Conservation (phyloP, 2,329 filamentous ascomycete species). For the Fusarium luffae region DNA sequence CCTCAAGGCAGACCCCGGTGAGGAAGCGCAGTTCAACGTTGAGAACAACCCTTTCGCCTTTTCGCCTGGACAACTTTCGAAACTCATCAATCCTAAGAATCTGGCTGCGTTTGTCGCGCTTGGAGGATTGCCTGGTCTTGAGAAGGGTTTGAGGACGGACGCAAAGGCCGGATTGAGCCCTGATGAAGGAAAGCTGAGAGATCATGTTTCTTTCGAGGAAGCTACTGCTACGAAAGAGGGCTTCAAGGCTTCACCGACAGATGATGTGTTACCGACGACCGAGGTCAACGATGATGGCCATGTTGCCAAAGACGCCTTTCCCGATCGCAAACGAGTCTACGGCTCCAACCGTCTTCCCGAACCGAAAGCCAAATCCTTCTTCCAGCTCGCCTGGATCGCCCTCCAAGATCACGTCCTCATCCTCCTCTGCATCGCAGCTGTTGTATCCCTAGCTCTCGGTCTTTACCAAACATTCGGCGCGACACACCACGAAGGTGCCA, state of each 20-base stretch:
- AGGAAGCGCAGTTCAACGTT: constrained; percentile 76
- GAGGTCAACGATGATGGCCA: not conserved
- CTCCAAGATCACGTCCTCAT: constrained; percentile 76
- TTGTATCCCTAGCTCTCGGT: constrained; percentile 73
- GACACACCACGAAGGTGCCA: constrained; percentile 53
- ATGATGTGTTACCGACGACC: not conserved
- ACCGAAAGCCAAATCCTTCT: constrained; percentile 69
- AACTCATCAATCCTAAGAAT: constrained; percentile 87
- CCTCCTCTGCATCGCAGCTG: constrained; percentile 71
- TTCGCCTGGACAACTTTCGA: constrained; percentile 80
- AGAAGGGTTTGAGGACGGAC: constrained; percentile 78
- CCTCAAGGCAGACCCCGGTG: constrained; percentile 75
- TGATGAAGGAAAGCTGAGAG: constrained; percentile 74
- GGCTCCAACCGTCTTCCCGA: constrained; percentile 66
- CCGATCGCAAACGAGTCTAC: constrained; percentile 34
- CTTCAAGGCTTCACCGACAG: not conserved
- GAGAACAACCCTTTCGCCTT: constrained; percentile 85
- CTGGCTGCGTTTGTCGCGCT: constrained; percentile 80
- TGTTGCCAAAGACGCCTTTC: constrained; percentile 22
- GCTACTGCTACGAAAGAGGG: constrained; percentile 51
- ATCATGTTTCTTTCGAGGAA: constrained; percentile 75
- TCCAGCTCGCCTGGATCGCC: constrained; percentile 71
- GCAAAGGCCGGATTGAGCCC: constrained; percentile 75
- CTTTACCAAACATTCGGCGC: constrained; percentile 72
- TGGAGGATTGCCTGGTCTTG: constrained; percentile 78